Percentiles rank a stretch among this genome's conserved stretches.
Conservation (phyloP, 106 monocot species). For the Amphibolis antarctica region DNA sequence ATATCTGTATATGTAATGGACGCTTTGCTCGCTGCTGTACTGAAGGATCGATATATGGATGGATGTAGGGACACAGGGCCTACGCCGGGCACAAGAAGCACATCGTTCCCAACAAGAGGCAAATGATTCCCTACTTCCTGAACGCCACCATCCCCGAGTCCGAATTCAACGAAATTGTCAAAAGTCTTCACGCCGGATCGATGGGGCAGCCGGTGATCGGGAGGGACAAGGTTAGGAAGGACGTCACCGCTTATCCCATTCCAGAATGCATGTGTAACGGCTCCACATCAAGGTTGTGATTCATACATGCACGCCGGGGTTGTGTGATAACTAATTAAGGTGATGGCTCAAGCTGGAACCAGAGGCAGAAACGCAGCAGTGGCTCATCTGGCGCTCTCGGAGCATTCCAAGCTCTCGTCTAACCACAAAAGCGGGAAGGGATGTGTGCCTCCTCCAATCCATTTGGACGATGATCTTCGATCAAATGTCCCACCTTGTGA, state of each 20-base stretch:
- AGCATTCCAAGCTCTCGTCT: too few relatives aligned
- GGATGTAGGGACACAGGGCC: constrained; percentile 63
- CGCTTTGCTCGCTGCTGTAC: not conserved
- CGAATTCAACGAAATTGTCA: constrained; percentile 62
- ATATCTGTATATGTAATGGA: not conserved
- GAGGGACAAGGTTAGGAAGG: constrained; percentile 34
- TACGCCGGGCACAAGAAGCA: constrained; percentile 72
- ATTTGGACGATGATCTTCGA: too few relatives aligned
- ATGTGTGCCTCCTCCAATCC: too few relatives aligned
- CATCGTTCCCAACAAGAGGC: constrained; percentile 80
- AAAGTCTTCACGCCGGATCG: constrained; percentile 46
- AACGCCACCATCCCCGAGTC: constrained; percentile 35
- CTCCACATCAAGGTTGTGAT: not conserved
- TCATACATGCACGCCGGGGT: too few relatives aligned
- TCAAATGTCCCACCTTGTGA: too few relatives aligned
- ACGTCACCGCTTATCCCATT: constrained; percentile 74
- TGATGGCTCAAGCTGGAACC: too few relatives aligned
- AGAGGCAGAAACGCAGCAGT: too few relatives aligned
- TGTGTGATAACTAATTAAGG: too few relatives aligned
- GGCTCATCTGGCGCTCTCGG: too few relatives aligned
- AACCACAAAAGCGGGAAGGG: too few relatives aligned
- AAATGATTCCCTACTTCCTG: constrained; percentile 67
- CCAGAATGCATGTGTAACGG: constrained; percentile 88
- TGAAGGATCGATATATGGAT: too few relatives aligned
- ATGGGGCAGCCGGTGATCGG: constrained; percentile 56